Base-by-base conservation (phyloP, 768 basidiomycete genomes). In the Agrocybe chaxingu region DNA sequence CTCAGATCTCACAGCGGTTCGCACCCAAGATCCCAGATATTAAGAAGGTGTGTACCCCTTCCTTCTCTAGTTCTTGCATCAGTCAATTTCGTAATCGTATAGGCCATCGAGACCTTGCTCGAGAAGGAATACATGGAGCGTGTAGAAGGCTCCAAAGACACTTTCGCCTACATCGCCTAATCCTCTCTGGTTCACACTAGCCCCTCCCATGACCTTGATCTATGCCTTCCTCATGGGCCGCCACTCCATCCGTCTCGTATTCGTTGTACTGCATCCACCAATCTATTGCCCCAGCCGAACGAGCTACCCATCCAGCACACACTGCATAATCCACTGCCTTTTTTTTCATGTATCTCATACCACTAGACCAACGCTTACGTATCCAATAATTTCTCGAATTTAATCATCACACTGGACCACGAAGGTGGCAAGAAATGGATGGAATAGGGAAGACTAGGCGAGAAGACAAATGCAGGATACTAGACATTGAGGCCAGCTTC, bases 101-200 rank as follows among this genome's bases (percentile, higher is more conserved):
- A 89, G 88, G 90, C 92, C 3, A 96, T 98, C 52, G 93, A 96
- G 63, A 84, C 84, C 10, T 73, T 98, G 13, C 74, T 98, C 42
- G 96, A 98, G 73, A 96, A 96, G 72, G 96, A 99, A 66, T 99
- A 98, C 67, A 89, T 99, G 59, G 95, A 98, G 64, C 86, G 96
- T 30, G 87, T 92, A 10, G 92, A 93, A 16, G 90, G 87, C 8
- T 84, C 87, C n/a, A 86, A 88, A 63, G 93, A 96, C 69, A 89
- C 89, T 33, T 92, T 91, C 66, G 82, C 84, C 42, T 89, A 89
- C 64, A 79, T 87, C 57, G 86, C 85, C 52, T 87, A 70, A 75
- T 59, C 34, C 42, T 50, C 34, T 53, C 48, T 24, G 47, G 35
- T 54, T 53, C 48, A 8, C 40, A 48, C 47, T 30, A 42, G 34